Percentiles rank a stretch among this genome's conserved stretches.
phyloP scores from a whole-genome alignment of 2,329 filamentous ascomycete species.

The Penicillium expansum region DNA sequence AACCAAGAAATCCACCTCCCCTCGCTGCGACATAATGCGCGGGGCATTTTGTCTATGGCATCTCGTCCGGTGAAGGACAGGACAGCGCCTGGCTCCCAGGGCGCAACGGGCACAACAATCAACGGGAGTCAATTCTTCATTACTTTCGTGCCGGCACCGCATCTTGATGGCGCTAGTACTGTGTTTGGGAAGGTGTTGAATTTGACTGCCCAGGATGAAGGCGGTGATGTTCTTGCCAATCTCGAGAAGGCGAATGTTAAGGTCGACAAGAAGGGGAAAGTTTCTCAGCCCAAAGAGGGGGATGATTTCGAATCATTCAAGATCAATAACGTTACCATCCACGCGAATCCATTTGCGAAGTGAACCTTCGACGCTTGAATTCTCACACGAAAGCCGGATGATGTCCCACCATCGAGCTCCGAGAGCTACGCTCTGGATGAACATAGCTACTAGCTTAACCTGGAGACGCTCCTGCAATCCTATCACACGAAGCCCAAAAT shows the following conservation, averaged over 20 bases:
- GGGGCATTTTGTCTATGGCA: conserved; percentile 60
- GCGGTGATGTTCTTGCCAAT: conserved; percentile 45
- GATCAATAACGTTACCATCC: conserved; percentile 58
- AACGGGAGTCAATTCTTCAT: conserved; percentile 66
- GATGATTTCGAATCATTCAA: conserved; percentile 50
- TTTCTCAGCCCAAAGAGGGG: conserved; percentile 45
- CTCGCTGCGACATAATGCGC: conserved; percentile 55
- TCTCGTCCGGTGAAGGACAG: conserved; percentile 49
- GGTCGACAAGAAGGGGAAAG: conserved; percentile 62
- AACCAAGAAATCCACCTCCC: conserved; percentile 63
- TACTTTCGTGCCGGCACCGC: conserved; percentile 58
- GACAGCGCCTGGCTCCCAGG: conserved; percentile 48
- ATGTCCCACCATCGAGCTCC: neutral
- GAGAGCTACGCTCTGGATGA: neutral
- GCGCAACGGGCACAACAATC: conserved; percentile 37
- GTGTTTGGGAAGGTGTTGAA: conserved; percentile 62
- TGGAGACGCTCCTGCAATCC: neutral
- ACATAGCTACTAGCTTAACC: conserved; percentile 3
- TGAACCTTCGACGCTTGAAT: conserved; percentile 31
- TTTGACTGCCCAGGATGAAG: conserved; percentile 44
- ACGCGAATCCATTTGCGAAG: conserved; percentile 64
- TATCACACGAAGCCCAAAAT: neutral
- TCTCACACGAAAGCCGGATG: neutral
- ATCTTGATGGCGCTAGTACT: conserved; percentile 65
- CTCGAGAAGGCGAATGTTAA: conserved; percentile 59